Evolutionary conservation across 192 early-diverging fungal genomes (phyloP).

Genomic region (Coemansia sp.): DNA sequence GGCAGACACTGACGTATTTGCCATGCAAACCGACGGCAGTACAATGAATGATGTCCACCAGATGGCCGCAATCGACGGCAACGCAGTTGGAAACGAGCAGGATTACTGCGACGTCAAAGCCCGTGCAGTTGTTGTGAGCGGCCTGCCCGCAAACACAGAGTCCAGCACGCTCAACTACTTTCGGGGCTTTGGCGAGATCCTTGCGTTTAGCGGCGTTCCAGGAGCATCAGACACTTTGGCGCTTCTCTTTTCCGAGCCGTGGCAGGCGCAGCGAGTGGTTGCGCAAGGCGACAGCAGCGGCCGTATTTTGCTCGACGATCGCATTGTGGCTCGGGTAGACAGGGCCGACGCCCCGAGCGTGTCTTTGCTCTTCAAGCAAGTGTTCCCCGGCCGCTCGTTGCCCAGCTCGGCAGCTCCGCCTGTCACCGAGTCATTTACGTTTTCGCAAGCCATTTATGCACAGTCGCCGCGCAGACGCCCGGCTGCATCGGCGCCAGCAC

Average conservation of each 20-base stretch:
- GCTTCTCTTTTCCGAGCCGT: conserved; percentile 43
- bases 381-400: conserved; percentile 28
- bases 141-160: conserved; percentile 31
- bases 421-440: conserved; percentile 11
- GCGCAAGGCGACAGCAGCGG: conserved; percentile 26
- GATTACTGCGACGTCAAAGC: conserved; percentile 41
- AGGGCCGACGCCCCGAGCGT: conserved; percentile 28
- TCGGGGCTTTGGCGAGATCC: conserved; percentile 32
- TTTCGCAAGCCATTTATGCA: conserved; percentile 37
- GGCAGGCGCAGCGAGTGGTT: conserved; percentile 50
- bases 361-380: conserved; percentile 29
- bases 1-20: conserved; percentile 17
- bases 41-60: not conserved
- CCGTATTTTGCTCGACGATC: conserved; percentile 29
- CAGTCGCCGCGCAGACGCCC: conserved; percentile 37
- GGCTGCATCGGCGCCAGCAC: conserved; percentile 1
- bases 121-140: conserved; percentile 34
- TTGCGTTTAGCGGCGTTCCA: conserved; percentile 33
- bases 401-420: conserved; percentile 30
- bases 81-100: conserved; percentile 14
- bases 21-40: not conserved
- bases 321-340: conserved; percentile 19
- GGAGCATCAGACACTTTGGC: conserved; percentile 26
- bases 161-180: conserved; percentile 40
- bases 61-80: not conserved